These are phyloP conservation scores for Luffa aegyptiaca DNA, from an alignment of 306 rosid species.

Conservation along the genomic window DNA sequence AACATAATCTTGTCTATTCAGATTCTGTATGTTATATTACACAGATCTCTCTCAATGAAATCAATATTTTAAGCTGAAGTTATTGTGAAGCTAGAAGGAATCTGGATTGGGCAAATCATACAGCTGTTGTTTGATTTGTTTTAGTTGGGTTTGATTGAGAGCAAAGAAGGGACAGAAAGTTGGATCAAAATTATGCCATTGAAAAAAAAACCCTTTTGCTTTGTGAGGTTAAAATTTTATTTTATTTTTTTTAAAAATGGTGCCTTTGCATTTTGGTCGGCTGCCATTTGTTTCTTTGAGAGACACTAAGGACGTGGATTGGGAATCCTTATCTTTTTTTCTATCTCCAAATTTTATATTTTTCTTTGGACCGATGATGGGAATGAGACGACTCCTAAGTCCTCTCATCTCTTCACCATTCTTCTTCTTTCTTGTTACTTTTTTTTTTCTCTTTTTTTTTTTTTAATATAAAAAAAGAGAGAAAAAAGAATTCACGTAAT, in stretches of 20 bases:
- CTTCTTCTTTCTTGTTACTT: not conserved
- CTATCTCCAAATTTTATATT: not conserved
- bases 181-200: slow-evolving; percentile 5
- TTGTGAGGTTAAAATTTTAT: not conserved
- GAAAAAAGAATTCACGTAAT: not conserved
- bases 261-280: not conserved
- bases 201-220: not conserved
- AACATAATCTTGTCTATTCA: not conserved
- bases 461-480: too few relatives aligned
- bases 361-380: not conserved
- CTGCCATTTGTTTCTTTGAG: slow-evolving; percentile 3
- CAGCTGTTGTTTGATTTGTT: slow-evolving; percentile 10
- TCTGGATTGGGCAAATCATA: not conserved
- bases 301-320: not conserved
- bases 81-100: not conserved
- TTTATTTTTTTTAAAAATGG: not conserved
- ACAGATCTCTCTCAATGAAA: not conserved
- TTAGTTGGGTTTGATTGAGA: slow-evolving; percentile 2
- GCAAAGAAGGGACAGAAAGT: not conserved
- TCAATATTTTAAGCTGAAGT: not conserved
- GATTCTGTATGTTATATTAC: not conserved
- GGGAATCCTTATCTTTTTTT: slow-evolving; percentile 5
- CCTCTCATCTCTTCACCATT: not conserved
- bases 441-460: not conserved
- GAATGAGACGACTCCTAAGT: not conserved